A percentile compares a stretch with the other conserved stretches of the same genome.
These are phyloP conservation scores for Aspergillus ochraceus DNA, from an alignment of 2,329 filamentous ascomycete species.

Conservation along the genomic window DNA sequence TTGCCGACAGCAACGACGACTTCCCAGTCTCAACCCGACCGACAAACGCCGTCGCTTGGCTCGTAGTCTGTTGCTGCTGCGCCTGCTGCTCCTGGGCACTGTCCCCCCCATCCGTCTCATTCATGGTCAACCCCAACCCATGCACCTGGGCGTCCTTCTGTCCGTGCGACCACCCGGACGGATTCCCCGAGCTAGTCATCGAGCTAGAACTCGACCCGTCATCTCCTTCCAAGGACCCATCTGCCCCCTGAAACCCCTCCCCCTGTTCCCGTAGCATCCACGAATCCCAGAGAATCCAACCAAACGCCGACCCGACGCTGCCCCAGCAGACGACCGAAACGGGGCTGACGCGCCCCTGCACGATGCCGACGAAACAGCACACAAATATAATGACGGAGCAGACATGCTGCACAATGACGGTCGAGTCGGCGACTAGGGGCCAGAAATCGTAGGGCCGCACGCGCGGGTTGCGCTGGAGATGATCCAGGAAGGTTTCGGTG, in stretches of 20 bases:
- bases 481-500: conserved; percentile 92
- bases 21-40: conserved; percentile 19
- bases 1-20: conserved; percentile 47
- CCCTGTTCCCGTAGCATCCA: conserved; percentile 76
- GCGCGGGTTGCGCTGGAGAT: conserved; percentile 89
- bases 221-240: conserved; percentile 33
- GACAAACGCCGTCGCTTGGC: background rate
- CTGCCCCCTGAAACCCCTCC: conserved; percentile 33
- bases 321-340: conserved; percentile 86
- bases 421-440: conserved; percentile 91
- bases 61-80: background rate
- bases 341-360: conserved; percentile 81
- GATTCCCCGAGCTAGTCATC: conserved; percentile 31
- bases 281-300: conserved; percentile 88
- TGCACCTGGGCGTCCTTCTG: conserved; percentile 35
- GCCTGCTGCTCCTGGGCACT: background rate
- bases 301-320: conserved; percentile 76
- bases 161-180: conserved; percentile 28
- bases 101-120: conserved; percentile 27
- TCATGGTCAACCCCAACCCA: conserved; percentile 46
- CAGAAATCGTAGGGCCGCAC: conserved; percentile 97
- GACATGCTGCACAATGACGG: conserved; percentile 95
- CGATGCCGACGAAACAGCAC: conserved; percentile 89
- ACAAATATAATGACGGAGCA: conserved; percentile 93
- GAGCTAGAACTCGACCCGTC: conserved; percentile 45